Conservation (phyloP, 1,139 yeast genomes). For the Magnusiomyces paraingens region DNA sequence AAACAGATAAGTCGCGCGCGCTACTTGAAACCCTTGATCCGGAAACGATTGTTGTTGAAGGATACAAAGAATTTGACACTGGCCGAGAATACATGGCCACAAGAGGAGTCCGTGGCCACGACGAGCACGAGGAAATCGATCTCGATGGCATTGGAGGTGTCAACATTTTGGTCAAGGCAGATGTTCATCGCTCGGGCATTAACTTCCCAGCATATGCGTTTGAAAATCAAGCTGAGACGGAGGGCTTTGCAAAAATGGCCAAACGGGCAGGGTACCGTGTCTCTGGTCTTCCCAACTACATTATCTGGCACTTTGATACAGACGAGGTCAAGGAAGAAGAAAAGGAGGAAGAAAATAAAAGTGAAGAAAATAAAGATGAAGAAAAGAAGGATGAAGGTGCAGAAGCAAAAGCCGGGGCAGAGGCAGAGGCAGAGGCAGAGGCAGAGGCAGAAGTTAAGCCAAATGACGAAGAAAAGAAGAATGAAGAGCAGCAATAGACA, state of each 20-base stretch:
- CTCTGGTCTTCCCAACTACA: conserved; percentile 85
- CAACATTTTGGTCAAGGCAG: conserved; percentile 74
- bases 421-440: background rate
- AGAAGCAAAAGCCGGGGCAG: background rate
- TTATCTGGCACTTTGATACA: conserved; percentile 54
- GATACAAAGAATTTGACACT: conserved; percentile 84
- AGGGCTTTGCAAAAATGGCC: conserved; percentile 87
- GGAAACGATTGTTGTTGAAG: conserved; percentile 87
- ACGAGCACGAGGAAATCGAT: conserved; percentile 59
- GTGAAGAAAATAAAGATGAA: background rate
- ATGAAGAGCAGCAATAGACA: no score
- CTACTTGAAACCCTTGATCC: conserved; percentile 62
- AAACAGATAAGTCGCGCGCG: conserved; percentile 62
- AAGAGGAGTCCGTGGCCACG: conserved; percentile 56
- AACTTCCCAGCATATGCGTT: conserved; percentile 88
- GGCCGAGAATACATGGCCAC: conserved; percentile 82
- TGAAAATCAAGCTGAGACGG: conserved; percentile 82
- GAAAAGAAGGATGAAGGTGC: background rate
- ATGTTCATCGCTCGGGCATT: conserved; percentile 73
- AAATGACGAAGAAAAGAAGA: background rate
- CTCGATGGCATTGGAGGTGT: conserved; percentile 92
- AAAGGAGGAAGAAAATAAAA: background rate
- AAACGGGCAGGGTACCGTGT: conserved; percentile 72
- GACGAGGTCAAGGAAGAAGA: conserved; percentile 17
- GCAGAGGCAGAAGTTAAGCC: background rate